Conservation (phyloP, 768 basidiomycete genomes). For the Suillus tomentosus region DNA sequence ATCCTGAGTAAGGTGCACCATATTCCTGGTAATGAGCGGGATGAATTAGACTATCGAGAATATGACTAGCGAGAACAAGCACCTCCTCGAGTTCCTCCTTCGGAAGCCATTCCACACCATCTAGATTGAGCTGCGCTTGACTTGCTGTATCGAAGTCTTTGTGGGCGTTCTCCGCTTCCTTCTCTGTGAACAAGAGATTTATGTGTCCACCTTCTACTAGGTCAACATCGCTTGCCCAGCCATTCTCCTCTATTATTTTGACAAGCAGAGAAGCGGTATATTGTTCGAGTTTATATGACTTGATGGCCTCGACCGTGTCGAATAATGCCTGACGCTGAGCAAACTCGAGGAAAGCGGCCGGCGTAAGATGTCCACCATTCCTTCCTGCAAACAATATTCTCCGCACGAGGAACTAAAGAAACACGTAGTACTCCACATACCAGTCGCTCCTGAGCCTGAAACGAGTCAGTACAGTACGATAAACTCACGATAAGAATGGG, state of each 20-base stretch:
- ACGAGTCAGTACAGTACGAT: conserved; percentile 5
- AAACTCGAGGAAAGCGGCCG: conserved; percentile 51
- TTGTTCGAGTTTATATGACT: conserved; percentile 55
- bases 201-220: conserved; percentile 60
- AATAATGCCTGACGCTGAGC: conserved; percentile 35
- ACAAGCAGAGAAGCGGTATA: conserved; percentile 54
- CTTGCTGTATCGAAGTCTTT: conserved; percentile 56
- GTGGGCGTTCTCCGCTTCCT: conserved; percentile 40
- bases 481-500: background rate
- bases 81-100: conserved; percentile 52
- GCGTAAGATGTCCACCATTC: conserved; percentile 78
- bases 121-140: conserved; percentile 51
- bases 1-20: conserved; percentile 50
- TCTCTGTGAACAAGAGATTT: conserved; percentile 47
- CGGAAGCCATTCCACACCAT: conserved; percentile 46
- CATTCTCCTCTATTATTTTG: conserved; percentile 46
- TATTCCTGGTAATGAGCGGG: conserved; percentile 21
- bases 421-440: conserved; percentile 34
- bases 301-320: conserved; percentile 57
- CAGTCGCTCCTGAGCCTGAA: conserved; percentile 75
- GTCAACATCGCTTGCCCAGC: conserved; percentile 55
- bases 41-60: background rate
- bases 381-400: conserved; percentile 49
- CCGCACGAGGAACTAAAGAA: background rate
- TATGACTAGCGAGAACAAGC: conserved; percentile 14